Evolutionary conservation across 495 filamentous ascomycete species (phyloP).

Genomic region (Daldinia loculata): DNA sequence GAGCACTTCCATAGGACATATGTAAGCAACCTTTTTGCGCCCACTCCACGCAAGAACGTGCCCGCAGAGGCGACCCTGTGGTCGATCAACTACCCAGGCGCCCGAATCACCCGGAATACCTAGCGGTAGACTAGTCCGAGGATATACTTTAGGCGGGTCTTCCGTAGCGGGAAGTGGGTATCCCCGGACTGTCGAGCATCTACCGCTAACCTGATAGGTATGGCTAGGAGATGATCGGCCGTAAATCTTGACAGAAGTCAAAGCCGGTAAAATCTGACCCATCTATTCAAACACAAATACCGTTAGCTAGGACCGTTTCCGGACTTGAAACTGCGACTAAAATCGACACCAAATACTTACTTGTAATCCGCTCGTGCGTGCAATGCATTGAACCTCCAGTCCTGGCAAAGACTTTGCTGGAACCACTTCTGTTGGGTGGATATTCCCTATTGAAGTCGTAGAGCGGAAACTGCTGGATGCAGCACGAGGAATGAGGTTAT

Average conservation of each 20-base stretch:
- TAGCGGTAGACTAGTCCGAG: constrained; percentile 45
- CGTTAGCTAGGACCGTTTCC: background rate
- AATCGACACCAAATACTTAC: constrained; percentile 19
- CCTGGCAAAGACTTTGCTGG: constrained; percentile 66
- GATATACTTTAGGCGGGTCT: constrained; percentile 28
- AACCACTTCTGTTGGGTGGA: constrained; percentile 56
- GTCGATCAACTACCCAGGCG: constrained; percentile 90
- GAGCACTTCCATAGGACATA: constrained; percentile 92
- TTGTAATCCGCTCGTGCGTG: constrained; percentile 84
- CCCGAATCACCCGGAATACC: constrained; percentile 90
- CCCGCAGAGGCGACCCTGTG: constrained; percentile 80
- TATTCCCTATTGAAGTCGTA: constrained; percentile 25
- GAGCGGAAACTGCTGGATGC: constrained; percentile 55
- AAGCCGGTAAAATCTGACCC: constrained; percentile 75
- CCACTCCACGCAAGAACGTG: constrained; percentile 89
- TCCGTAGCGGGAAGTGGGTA: constrained; percentile 26
- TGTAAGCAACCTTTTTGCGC: constrained; percentile 79
- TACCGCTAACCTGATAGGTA: constrained; percentile 80
- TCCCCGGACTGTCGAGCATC: constrained; percentile 35
- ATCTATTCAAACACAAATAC: constrained; percentile 49
- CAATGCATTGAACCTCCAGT: constrained; percentile 84
- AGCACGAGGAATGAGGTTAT: constrained; percentile 67
- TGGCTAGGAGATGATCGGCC: constrained; percentile 81
- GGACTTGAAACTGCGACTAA: background rate
- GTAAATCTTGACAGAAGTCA: constrained; percentile 83